Conservation (phyloP, 139 green algal genomes). For the Tetradesmus lagerheimii region DNA sequence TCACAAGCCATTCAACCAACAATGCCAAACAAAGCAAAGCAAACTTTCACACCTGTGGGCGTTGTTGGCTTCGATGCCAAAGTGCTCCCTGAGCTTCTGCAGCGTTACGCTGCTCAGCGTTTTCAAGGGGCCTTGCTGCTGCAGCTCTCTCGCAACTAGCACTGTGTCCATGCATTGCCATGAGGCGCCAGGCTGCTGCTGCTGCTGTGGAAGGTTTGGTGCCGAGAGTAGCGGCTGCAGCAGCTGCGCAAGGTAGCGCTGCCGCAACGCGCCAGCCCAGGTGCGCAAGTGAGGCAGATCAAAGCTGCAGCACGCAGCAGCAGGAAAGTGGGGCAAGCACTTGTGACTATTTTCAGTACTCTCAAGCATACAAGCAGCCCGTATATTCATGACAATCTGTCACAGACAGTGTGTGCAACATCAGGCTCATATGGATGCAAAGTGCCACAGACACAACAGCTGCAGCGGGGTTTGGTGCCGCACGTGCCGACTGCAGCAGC, state of each 20-base stretch:
- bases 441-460: too few species aligned
- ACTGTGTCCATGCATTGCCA: slow-evolving; percentile 18
- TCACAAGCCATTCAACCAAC: not conserved
- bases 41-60: slow-evolving; percentile 20
- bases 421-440: too few species aligned
- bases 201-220: not conserved
- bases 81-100: not conserved
- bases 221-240: not conserved
- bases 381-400: too few species aligned
- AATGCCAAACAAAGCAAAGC: not conserved
- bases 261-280: not conserved
- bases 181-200: not conserved
- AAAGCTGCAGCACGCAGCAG: slow-evolving; percentile 18
- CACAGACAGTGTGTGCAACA: too few species aligned
- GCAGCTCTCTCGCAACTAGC: not conserved
- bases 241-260: not conserved
- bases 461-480: too few species aligned
- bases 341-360: too few species aligned
- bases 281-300: not conserved
- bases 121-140: not conserved
- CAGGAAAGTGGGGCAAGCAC: not conserved
- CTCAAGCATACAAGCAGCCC: too few species aligned
- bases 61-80: not conserved
- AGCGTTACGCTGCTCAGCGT: not conserved
- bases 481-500: too few species aligned